Percentiles rank a stretch among this genome's conserved stretches.
These are phyloP conservation scores for Colletotrichum sp. DNA, from an alignment of 2,329 filamentous ascomycete genomes.

Conservation along the genomic window DNA sequence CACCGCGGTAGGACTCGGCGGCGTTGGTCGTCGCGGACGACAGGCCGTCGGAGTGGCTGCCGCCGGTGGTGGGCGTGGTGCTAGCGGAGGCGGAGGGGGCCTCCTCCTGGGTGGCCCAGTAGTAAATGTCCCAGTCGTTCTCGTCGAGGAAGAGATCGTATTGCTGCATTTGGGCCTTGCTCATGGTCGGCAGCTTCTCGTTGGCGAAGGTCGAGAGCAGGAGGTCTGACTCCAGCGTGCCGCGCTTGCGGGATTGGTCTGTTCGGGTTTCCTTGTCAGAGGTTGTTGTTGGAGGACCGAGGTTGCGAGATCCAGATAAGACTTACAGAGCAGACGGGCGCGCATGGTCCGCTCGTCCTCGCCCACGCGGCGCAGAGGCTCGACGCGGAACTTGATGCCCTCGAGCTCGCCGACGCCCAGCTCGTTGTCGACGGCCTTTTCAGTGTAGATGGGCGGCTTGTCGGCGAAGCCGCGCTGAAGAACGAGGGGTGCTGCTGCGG, in stretches of 20 bases:
- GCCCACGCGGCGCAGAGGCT: slow-evolving; percentile 84
- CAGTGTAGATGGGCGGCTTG: slow-evolving; percentile 29
- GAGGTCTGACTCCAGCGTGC: slow-evolving; percentile 94
- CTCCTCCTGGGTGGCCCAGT: slow-evolving; percentile 94
- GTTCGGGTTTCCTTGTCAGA: neutral
- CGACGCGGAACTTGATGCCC: slow-evolving; percentile 84
- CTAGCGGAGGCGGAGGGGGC: slow-evolving; percentile 50
- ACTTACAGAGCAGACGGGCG: slow-evolving; percentile 76
- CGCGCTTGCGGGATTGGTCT: slow-evolving; percentile 98
- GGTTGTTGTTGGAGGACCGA: neutral
- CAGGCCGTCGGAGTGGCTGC: neutral
- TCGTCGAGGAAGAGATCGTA: slow-evolving; percentile 96
- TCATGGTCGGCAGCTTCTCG: slow-evolving; percentile 77
- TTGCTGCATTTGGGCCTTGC: slow-evolving; percentile 72
- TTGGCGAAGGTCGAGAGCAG: slow-evolving; percentile 95
- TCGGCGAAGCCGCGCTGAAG: slow-evolving; percentile 17
- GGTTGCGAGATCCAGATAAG: neutral
- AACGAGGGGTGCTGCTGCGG: slow-evolving; percentile 5
- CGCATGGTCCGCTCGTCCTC: slow-evolving; percentile 88
- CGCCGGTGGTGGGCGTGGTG: slow-evolving; percentile 40
- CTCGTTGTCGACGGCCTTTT: slow-evolving; percentile 47
- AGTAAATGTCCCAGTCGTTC: slow-evolving; percentile 99
- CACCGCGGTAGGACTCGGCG: slow-evolving; percentile 2
- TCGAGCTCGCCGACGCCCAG: slow-evolving; percentile 87
- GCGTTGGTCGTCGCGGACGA: slow-evolving; percentile 27